Base-by-base conservation (phyloP, 2,329 filamentous ascomycete species). In the Simplicillium aogashimaense region DNA sequence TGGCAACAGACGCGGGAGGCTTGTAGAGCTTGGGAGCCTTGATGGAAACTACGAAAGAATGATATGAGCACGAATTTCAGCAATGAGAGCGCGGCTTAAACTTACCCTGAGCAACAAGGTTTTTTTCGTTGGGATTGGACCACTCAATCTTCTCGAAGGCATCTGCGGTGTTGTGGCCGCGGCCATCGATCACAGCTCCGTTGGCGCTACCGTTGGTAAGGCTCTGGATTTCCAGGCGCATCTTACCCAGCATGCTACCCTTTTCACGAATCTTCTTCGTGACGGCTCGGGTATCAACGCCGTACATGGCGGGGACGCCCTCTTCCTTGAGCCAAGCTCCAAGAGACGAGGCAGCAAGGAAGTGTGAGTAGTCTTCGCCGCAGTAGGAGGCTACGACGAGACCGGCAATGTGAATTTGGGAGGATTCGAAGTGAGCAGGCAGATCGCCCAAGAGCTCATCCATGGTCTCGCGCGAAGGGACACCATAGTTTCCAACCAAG, bases 241-340 rank as follows among this genome's bases (percentile, higher is more conserved):
- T 77, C 50, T 86, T 84, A 45, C 90, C 92, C 38, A 97, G 80
- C 87, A 97, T 95, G 70, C 88, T 95, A 57, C 92, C 92, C 63
- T 95, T 81, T 55, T 94, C 76, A 52, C 92, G 78, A 52, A 98
- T 95, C 58, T 82, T 83, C 74, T 97, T 95, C 38, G 92, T 98
- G 60, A 98, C 68, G 41, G 86, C 83, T 59, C 92, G 76, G 35
- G 92, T 98, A 66, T 98, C 92, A 45, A 98, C 83, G 43, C 88
- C 92, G 57, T 92, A 92, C 62, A 98, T 88, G 54, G 89, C 92
- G 32, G 92, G 92, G 41, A 98, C 75, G 44, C 81, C 86, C 64
- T 97, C 86, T 66, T 97, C 88, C 70, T 95, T 95, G 55, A 98
- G 75, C 92, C 92, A 98, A 60, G 83, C 74, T 45, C 90, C 90